These are phyloP conservation scores for Boletus vinaceobasis DNA, from an alignment of 768 basidiomycete species.

Conservation along the genomic window DNA sequence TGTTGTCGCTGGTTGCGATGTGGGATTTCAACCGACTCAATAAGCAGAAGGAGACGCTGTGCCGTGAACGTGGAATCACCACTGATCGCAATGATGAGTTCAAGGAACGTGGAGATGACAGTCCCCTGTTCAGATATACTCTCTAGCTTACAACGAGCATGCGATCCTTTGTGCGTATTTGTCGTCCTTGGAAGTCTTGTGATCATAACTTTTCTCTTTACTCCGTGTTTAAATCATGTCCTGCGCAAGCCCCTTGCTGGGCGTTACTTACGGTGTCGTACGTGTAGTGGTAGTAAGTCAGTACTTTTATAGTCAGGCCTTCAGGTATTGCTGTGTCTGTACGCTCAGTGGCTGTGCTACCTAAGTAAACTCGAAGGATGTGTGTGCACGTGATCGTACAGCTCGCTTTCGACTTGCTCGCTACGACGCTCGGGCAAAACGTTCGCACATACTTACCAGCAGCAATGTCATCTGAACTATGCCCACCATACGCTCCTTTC, in stretches of 20 bases:
- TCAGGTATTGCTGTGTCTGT: no score
- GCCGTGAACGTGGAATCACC: constrained; percentile 42
- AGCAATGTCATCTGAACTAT: constrained; percentile 52
- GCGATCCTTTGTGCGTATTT: not conserved
- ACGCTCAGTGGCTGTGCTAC: not conserved
- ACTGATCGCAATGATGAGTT: constrained; percentile 38
- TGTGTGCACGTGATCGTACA: constrained; percentile 12
- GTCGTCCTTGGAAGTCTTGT: not conserved
- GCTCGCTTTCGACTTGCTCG: not conserved
- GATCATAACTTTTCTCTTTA: not conserved
- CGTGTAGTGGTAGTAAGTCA: no score
- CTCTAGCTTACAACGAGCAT: constrained; percentile 5
- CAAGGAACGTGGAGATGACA: constrained; percentile 45
- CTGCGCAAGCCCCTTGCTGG: no score
- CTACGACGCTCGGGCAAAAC: not conserved
- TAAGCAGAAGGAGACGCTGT: constrained; percentile 41
- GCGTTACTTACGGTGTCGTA: no score
- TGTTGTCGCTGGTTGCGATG: constrained; percentile 39
- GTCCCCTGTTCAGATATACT: constrained; percentile 50
- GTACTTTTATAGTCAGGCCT: no score
- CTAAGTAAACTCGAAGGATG: no score
- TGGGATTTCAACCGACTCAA: constrained; percentile 47
- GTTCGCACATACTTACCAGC: not conserved
- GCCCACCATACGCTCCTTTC: constrained; percentile 95
- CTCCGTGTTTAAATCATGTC: not conserved